Percentiles rank a stretch among this genome's conserved stretches.
Evolutionary conservation across 2,329 filamentous ascomycete genomes (phyloP).

Genomic region (Paraphoma sp.): DNA sequence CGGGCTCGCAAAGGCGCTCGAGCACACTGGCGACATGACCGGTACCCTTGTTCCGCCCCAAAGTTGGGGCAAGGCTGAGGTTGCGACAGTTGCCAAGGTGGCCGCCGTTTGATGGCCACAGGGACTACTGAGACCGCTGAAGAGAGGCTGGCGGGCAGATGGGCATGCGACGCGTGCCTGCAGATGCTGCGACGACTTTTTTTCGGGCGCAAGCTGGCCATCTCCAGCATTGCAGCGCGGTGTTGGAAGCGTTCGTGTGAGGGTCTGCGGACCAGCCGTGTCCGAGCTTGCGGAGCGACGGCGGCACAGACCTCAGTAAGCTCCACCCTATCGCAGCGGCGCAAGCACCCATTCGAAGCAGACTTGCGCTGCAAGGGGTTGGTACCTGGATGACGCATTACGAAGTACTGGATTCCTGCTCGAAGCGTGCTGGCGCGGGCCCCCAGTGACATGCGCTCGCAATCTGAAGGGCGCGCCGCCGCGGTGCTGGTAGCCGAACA

Average conservation of each 20-base stretch:
- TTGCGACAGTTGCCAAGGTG: constrained; percentile 31
- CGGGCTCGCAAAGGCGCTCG: constrained; percentile 35
- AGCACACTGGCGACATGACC: constrained; percentile 36
- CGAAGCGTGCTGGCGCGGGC: constrained; percentile 19
- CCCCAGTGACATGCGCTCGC: constrained; percentile 20
- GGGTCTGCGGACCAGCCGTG: constrained; percentile 10
- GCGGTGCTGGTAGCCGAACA: constrained; percentile 5
- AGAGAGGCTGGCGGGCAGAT: neutral
- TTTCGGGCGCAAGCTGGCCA: neutral
- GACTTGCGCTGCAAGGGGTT: constrained; percentile 39
- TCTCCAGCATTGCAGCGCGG: neutral
- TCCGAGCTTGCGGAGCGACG: constrained; percentile 18
- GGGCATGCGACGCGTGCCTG: neutral
- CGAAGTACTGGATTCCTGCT: constrained; percentile 6
- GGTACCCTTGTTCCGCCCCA: constrained; percentile 39
- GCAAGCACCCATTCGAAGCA: constrained; percentile 24
- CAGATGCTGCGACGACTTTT: neutral
- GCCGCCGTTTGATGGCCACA: constrained; percentile 42
- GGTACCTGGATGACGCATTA: constrained; percentile 45
- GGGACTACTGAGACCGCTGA: constrained; percentile 8
- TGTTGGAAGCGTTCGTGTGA: constrained; percentile 4
- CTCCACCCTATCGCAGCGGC: constrained; percentile 27
- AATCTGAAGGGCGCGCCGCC: constrained; percentile 10
- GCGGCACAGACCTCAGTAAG: constrained; percentile 17
- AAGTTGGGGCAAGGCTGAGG: constrained; percentile 47